phyloP scores from a whole-genome alignment of 2,329 filamentous ascomycete species.

The Plectosphaerella plurivora region DNA sequence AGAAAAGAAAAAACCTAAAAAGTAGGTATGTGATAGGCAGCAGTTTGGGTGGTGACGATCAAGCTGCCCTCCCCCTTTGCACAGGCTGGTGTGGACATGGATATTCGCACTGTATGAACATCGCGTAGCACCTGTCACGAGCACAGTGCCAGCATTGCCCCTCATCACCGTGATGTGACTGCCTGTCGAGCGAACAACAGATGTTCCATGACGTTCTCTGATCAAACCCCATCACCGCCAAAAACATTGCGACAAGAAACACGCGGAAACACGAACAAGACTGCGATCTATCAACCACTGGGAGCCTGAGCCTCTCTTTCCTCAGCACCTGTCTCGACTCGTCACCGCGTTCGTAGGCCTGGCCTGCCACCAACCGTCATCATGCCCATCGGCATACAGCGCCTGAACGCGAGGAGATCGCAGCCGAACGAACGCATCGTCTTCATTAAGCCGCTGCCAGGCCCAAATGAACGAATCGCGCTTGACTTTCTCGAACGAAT shows the following conservation, averaged over 20 bases:
- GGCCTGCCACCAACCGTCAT: constrained; percentile 4
- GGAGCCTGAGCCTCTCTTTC: not conserved
- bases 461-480: constrained; percentile 56
- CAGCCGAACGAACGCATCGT: constrained; percentile 75
- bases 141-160: too few species aligned
- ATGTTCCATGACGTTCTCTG: too few species aligned
- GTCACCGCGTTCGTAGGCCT: not conserved
- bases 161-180: too few species aligned
- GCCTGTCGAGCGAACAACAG: too few species aligned
- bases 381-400: constrained; percentile 76
- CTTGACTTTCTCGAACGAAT: constrained; percentile 72
- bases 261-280: not conserved
- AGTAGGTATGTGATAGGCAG: too few species aligned
- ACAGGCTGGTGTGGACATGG: too few species aligned
- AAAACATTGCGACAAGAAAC: not conserved
- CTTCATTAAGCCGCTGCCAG: constrained; percentile 78
- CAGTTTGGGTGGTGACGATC: too few species aligned
- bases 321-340: not conserved
- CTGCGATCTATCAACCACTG: not conserved
- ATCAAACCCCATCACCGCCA: too few species aligned
- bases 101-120: too few species aligned
- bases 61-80: too few species aligned
- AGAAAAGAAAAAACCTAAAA: too few species aligned
- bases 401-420: constrained; percentile 69
- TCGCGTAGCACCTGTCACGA: too few species aligned